These are phyloP conservation scores for Sclerotinia subarctica DNA, from an alignment of 2,329 filamentous ascomycete genomes.

Conservation along the genomic window DNA sequence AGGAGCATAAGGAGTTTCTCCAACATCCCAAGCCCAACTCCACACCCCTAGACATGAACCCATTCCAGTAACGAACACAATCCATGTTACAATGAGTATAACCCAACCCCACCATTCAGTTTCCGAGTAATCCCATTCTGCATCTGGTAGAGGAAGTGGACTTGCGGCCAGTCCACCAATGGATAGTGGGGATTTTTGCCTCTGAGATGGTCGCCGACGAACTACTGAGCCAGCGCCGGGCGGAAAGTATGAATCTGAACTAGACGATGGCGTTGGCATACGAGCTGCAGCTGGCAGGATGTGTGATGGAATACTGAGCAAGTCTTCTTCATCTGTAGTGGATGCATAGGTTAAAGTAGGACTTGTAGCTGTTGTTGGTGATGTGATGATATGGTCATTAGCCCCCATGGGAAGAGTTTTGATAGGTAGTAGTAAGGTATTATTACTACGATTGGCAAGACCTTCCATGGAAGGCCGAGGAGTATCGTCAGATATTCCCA, in stretches of 20 bases:
- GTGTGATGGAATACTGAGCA: conserved; percentile 58
- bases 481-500: conserved; percentile 48
- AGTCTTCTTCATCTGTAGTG: conserved; percentile 82
- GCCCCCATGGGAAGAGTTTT: conserved; percentile 37
- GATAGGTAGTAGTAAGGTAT: conserved; percentile 32
- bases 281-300: conserved; percentile 45
- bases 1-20: conserved; percentile 90
- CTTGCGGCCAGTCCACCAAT: conserved; percentile 52
- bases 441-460: conserved; percentile 41
- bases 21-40: conserved; percentile 99
- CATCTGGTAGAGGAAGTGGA: conserved; percentile 46
- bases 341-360: conserved; percentile 62
- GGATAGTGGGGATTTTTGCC: conserved; percentile 57
- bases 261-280: conserved; percentile 48
- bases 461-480: conserved; percentile 49
- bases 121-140: conserved; percentile 84
- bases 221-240: conserved; percentile 40
- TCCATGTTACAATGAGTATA: conserved; percentile 84
- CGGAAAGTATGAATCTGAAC: conserved; percentile 62
- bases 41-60: conserved; percentile 91
- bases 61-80: conserved; percentile 95
- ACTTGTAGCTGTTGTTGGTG: conserved; percentile 45
- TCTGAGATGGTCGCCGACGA: conserved; percentile 36
- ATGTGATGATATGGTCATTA: conserved; percentile 33
- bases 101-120: conserved; percentile 99